phyloP scores from a whole-genome alignment of 352 stramenopile genomes.

The Globisporangium abappressorium region DNA sequence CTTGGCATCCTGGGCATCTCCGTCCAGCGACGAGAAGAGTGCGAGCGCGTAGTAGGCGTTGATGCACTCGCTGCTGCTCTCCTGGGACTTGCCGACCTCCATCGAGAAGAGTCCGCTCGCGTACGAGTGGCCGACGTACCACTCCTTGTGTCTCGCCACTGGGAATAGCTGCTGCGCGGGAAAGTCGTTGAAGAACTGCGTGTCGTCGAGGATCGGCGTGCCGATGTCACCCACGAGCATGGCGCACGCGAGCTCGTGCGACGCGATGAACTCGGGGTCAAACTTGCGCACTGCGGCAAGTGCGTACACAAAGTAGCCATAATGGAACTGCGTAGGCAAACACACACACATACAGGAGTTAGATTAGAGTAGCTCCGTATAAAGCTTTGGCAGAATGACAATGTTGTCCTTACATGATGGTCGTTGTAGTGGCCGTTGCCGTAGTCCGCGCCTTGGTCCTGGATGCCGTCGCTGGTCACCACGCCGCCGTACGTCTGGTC shows the following conservation, averaged over 20 bases:
- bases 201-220: conserved; percentile 41
- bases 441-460: conserved; percentile 55
- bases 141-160: conserved; percentile 92
- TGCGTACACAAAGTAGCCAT: conserved; percentile 91
- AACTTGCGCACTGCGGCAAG: conserved; percentile 75
- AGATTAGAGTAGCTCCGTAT: neutral
- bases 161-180: conserved; percentile 72
- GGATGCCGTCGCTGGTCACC: conserved; percentile 84
- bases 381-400: neutral
- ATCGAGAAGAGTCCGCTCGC: conserved; percentile 94
- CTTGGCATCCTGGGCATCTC: conserved; percentile 25
- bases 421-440: conserved; percentile 91
- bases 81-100: conserved; percentile 93
- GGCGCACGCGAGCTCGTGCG: conserved; percentile 45
- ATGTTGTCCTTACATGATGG: conserved; percentile 51
- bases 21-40: conserved; percentile 75
- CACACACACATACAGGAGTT: conserved; percentile 6
- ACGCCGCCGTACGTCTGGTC: conserved; percentile 92
- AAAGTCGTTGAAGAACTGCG: conserved; percentile 52
- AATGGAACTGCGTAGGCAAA: conserved; percentile 87
- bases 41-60: conserved; percentile 96
- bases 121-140: conserved; percentile 96
- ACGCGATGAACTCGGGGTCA: conserved; percentile 64
- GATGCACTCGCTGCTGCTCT: conserved; percentile 93
- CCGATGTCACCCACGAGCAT: conserved; percentile 74